phyloP scores from a whole-genome alignment of 495 filamentous ascomycete species.

The Beverwykella pulmonaria region DNA sequence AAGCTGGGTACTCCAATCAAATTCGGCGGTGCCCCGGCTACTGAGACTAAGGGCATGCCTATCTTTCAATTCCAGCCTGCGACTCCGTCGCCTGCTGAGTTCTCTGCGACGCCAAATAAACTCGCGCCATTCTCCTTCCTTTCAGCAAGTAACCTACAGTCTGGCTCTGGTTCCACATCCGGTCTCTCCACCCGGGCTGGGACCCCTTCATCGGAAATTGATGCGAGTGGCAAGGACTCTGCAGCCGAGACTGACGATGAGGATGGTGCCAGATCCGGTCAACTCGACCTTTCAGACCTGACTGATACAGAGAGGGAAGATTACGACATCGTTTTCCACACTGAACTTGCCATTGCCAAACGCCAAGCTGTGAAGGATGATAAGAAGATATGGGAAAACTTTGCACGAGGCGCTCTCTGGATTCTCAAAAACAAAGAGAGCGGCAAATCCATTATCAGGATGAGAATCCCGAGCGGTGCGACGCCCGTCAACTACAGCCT shows the following conservation, averaged over 20 bases:
- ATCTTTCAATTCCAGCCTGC: conserved; percentile 4
- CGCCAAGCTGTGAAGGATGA: conserved; percentile 3
- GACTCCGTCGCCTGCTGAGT: not conserved
- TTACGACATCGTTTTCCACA: conserved; percentile 24
- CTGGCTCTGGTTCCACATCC: conserved; percentile 7
- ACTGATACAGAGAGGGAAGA: conserved; percentile 18
- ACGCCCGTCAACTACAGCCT: conserved; percentile 20
- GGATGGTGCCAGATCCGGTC: not conserved
- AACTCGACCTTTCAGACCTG: conserved; percentile 3
- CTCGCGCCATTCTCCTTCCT: not conserved
- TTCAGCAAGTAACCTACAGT: not conserved
- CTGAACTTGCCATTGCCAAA: conserved; percentile 1
- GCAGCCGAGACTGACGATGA: conserved; percentile 10
- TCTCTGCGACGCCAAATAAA: not conserved
- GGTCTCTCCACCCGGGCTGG: conserved; percentile 21
- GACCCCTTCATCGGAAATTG: conserved; percentile 20
- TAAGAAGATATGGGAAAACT: conserved; percentile 9
- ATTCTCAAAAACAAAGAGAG: conserved; percentile 21
- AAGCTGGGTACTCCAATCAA: conserved; percentile 27
- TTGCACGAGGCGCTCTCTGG: conserved; percentile 12
- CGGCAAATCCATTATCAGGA: conserved; percentile 20
- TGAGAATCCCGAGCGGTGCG: conserved; percentile 10
- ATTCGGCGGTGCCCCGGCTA: conserved; percentile 7
- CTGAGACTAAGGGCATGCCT: not conserved
- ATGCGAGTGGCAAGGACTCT: conserved; percentile 16